Conservation (phyloP, 2,329 filamentous ascomycete species). For the Hymenoscyphus repandus region DNA sequence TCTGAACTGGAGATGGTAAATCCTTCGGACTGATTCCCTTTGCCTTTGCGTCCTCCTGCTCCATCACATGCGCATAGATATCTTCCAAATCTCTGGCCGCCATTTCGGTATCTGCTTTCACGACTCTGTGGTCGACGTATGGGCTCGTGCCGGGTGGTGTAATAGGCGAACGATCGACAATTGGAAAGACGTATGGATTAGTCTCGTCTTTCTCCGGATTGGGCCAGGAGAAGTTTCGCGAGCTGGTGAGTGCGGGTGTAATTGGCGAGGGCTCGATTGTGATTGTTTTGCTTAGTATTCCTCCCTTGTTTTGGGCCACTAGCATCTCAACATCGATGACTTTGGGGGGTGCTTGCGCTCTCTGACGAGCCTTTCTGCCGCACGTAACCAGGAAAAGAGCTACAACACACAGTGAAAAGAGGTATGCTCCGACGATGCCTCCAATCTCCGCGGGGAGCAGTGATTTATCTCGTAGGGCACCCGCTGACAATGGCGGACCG, state of each 20-base stretch:
- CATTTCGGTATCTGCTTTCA: conserved; percentile 68
- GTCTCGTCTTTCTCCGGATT: conserved; percentile 36
- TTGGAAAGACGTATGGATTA: conserved; percentile 41
- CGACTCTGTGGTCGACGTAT: conserved; percentile 70
- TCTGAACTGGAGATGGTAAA: conserved; percentile 31
- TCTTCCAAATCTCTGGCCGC: conserved; percentile 81
- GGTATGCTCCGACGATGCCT: conserved; percentile 78
- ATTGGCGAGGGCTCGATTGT: conserved; percentile 18
- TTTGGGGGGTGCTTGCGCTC: conserved; percentile 20
- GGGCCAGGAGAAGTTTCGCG: conserved; percentile 46
- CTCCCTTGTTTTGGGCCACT: conserved; percentile 39
- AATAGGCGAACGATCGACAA: conserved; percentile 31
- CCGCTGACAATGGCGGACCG: conserved; percentile 53
- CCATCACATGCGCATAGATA: conserved; percentile 88
- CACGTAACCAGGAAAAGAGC: conserved; percentile 60
- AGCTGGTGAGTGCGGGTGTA: conserved; percentile 26
- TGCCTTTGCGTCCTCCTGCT: conserved; percentile 69
- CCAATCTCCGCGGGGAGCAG: conserved; percentile 78
- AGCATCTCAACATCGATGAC: conserved; percentile 30
- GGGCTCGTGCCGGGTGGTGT: conserved; percentile 43
- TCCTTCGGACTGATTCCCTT: conserved; percentile 46
- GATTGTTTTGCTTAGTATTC: not conserved
- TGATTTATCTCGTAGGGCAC: conserved; percentile 53
- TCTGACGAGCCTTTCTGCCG: conserved; percentile 45
- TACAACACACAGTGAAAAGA: conserved; percentile 69